Percentiles rank a stretch among this genome's conserved stretches.
Conservation (phyloP, 306 rosid species). For the Lotus japonicus region DNA sequence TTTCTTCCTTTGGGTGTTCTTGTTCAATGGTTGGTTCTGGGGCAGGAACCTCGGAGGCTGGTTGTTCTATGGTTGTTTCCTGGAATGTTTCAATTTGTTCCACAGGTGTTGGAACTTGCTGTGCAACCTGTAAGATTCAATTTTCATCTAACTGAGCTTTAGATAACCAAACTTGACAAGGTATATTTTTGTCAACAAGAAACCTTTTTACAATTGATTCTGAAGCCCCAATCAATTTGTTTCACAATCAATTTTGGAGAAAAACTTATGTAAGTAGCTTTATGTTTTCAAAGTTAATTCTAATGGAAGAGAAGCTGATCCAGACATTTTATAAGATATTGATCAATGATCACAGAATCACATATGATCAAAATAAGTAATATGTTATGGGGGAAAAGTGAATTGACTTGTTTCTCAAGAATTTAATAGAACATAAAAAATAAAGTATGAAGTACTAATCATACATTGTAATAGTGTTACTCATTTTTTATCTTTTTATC, state of each 20-base stretch:
- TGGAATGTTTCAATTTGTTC: slow-evolving; percentile 38
- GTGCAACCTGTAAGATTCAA: slow-evolving; percentile 52
- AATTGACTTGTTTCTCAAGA: neutral
- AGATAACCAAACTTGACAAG: neutral
- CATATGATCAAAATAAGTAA: neutral
- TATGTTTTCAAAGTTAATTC: no score
- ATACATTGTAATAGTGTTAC: neutral
- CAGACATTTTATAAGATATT: no score
- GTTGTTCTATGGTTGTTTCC: slow-evolving; percentile 34
- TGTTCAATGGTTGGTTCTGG: slow-evolving; percentile 22
- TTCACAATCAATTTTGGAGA: no score
- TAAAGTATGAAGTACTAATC: no score
- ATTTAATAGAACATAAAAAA: no score
- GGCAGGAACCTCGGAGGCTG: slow-evolving; percentile 13
- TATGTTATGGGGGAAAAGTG: neutral
- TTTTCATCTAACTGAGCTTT: neutral
- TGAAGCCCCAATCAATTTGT: no score
- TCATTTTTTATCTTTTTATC: no score
- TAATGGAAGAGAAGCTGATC: no score
- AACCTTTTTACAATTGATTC: no score
- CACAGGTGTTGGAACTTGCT: slow-evolving; percentile 27
- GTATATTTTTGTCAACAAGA: no score
- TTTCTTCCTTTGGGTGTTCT: slow-evolving; percentile 18
- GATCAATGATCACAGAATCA: neutral
- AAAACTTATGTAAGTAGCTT: no score